These are phyloP conservation scores for Backusella mclennaniae DNA, from an alignment of 192 early-diverging fungal species.

Conservation along the genomic window DNA sequence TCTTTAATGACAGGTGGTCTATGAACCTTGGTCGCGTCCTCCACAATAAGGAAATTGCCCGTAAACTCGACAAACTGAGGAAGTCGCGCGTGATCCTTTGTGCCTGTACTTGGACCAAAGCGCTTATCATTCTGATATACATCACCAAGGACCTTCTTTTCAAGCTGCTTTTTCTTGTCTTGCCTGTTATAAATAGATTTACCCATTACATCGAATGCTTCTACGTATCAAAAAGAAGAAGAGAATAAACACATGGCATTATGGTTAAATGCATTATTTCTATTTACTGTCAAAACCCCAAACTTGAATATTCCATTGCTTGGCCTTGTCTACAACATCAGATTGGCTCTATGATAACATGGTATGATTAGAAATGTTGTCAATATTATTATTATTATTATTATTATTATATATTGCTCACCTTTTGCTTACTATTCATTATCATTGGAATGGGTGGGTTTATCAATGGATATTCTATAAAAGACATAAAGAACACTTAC, in stretches of 20 bases:
- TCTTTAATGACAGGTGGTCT: conserved; percentile 3
- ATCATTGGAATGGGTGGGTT: background rate
- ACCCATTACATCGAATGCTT: too few relatives aligned
- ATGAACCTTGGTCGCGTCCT: conserved; percentile 9
- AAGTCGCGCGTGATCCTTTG: background rate
- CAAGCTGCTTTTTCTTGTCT: background rate
- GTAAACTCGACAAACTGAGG: conserved; percentile 17
- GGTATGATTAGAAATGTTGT: background rate
- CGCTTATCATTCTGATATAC: conserved; percentile 11
- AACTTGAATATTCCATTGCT: background rate
- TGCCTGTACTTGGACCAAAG: conserved; percentile 7
- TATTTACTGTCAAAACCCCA: conserved; percentile 22
- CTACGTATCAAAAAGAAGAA: too few relatives aligned
- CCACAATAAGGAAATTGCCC: conserved; percentile 8
- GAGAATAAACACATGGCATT: too few relatives aligned
- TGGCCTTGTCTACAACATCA: conserved; percentile 16
- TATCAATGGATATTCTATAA: background rate
- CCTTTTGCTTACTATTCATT: background rate
- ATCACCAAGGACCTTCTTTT: conserved; percentile 2
- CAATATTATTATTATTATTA: background rate
- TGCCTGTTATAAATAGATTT: background rate
- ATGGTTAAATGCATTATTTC: too few relatives aligned
- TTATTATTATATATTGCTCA: background rate
- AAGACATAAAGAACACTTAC: background rate
- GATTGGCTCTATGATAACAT: background rate